A percentile compares a stretch with the other conserved stretches of the same genome.
Conservation (phyloP, 2,329 filamentous ascomycete genomes). For the Ascochyta lentis region DNA sequence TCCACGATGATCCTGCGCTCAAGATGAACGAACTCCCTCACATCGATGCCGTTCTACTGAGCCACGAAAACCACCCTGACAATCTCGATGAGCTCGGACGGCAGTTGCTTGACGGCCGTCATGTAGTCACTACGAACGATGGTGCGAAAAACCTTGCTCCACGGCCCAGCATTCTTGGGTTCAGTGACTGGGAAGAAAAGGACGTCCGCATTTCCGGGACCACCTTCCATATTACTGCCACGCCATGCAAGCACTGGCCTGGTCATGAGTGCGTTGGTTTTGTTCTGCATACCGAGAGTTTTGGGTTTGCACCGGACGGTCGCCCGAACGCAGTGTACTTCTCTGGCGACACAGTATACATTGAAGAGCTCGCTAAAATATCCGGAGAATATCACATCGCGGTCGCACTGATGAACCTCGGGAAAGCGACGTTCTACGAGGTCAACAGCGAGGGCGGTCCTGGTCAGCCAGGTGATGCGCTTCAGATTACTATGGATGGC, state of each 20-base stretch:
- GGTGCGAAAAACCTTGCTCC: slow-evolving; percentile 55
- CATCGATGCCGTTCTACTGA: slow-evolving; percentile 59
- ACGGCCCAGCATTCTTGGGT: slow-evolving; percentile 49
- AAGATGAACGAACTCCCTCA: slow-evolving; percentile 41
- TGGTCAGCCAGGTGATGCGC: no score
- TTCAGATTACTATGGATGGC: no score
- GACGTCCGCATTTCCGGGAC: slow-evolving; percentile 39
- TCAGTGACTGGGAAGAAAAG: slow-evolving; percentile 40
- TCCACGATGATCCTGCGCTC: slow-evolving; percentile 31
- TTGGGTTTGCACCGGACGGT: slow-evolving; percentile 48
- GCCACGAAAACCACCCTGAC: slow-evolving; percentile 60
- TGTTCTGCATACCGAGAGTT: slow-evolving; percentile 47
- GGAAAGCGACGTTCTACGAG: no score
- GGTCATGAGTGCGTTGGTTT: slow-evolving; percentile 57
- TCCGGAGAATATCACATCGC: not conserved
- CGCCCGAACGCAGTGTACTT: slow-evolving; percentile 58
- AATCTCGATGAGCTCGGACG: slow-evolving; percentile 59
- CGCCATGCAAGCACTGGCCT: slow-evolving; percentile 54
- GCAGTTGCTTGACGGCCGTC: slow-evolving; percentile 54
- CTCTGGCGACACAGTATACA: slow-evolving; percentile 58
- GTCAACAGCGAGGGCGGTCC: no score
- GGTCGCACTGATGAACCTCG: no score
- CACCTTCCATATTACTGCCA: slow-evolving; percentile 51
- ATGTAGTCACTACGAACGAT: slow-evolving; percentile 56
- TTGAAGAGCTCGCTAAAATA: slow-evolving; percentile 43